Percentiles rank a stretch among this genome's conserved stretches.
Evolutionary conservation across 495 filamentous ascomycete species (phyloP).

Genomic region (Annulohypoxylon maeteangense): DNA sequence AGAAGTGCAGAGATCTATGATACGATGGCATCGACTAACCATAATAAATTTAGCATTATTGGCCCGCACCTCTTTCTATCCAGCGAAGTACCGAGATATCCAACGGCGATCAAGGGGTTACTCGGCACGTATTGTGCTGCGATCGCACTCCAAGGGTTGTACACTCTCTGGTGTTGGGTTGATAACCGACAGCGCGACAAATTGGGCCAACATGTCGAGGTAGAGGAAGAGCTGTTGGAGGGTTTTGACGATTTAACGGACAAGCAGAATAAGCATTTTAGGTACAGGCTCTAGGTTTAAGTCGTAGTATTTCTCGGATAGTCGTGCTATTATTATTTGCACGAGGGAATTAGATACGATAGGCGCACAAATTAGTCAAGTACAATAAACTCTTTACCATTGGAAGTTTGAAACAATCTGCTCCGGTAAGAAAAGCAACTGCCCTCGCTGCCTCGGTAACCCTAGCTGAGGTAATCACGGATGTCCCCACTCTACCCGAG

Average conservation of each 20-base stretch:
- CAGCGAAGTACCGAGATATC: conserved; percentile 46
- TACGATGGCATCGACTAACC: neutral
- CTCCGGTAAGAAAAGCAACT: too few species aligned
- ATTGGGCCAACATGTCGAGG: conserved; percentile 17
- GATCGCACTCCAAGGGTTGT: conserved; percentile 28
- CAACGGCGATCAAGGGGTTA: conserved; percentile 47
- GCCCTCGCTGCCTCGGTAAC: too few species aligned
- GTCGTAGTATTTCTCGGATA: too few species aligned
- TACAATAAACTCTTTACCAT: neutral
- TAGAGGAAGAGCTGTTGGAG: conserved; percentile 36
- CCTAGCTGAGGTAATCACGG: conserved; percentile 2
- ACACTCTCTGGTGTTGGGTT: conserved; percentile 37
- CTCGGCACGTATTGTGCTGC: conserved; percentile 42
- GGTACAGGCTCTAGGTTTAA: conserved; percentile 37
- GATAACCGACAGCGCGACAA: conserved; percentile 37
- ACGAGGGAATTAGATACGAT: too few species aligned
- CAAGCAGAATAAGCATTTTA: conserved; percentile 49
- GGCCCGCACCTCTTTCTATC: conserved; percentile 49
- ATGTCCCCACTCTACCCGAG: neutral
- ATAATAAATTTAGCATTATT: conserved; percentile 43
- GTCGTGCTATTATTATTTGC: too few species aligned
- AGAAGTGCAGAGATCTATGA: neutral
- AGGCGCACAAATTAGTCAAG: too few species aligned
- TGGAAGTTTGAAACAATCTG: too few species aligned
- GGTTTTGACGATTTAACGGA: conserved; percentile 51